phyloP scores from a whole-genome alignment of 192 early-diverging fungal genomes.

The Backusella psychrophila region DNA sequence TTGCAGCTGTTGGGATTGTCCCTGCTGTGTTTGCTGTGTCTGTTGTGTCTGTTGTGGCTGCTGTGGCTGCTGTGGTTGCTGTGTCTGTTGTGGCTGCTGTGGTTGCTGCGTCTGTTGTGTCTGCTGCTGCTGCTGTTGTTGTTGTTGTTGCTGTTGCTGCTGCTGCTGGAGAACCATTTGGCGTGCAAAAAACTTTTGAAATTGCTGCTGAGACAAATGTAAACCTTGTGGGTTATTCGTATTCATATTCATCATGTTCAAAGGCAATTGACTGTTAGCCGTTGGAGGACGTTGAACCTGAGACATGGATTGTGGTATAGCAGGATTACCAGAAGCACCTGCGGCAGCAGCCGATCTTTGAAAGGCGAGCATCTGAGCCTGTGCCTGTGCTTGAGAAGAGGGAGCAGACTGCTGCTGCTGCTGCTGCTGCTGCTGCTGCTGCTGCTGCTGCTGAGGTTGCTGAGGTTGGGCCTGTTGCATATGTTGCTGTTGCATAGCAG shows the following conservation, averaged over 20 bases:
- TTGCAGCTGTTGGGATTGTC: conserved; percentile 8
- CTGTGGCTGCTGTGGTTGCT: conserved; percentile 14
- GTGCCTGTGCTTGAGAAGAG: conserved; percentile 26
- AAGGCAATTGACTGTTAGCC: not conserved
- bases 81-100: conserved; percentile 20
- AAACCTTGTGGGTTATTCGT: not conserved
- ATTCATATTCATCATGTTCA: conserved; percentile 12
- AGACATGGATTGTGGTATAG: not conserved
- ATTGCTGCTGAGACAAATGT: conserved; percentile 19
- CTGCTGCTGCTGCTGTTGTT: conserved; percentile 3
- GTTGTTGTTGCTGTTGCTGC: conserved; percentile 22
- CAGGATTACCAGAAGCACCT: not conserved
- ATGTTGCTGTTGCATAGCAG: conserved; percentile 24
- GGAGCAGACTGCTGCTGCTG: not conserved
- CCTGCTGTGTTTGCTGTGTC: conserved; percentile 23
- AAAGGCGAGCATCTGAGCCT: conserved; percentile 22
- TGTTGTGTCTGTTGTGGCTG: conserved; percentile 10
- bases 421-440: too few relatives aligned
- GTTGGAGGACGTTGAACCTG: not conserved
- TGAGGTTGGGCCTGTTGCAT: not conserved
- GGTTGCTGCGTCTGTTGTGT: not conserved
- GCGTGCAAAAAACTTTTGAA: conserved; percentile 23
- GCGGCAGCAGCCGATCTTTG: conserved; percentile 13
- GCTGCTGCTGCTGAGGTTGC: too few relatives aligned
- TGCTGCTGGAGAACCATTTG: conserved; percentile 33